Evolutionary conservation across 768 basidiomycete species (phyloP), one percentile per base, ranked within the genome.

Genomic region (Tulasnella calospora): DNA sequence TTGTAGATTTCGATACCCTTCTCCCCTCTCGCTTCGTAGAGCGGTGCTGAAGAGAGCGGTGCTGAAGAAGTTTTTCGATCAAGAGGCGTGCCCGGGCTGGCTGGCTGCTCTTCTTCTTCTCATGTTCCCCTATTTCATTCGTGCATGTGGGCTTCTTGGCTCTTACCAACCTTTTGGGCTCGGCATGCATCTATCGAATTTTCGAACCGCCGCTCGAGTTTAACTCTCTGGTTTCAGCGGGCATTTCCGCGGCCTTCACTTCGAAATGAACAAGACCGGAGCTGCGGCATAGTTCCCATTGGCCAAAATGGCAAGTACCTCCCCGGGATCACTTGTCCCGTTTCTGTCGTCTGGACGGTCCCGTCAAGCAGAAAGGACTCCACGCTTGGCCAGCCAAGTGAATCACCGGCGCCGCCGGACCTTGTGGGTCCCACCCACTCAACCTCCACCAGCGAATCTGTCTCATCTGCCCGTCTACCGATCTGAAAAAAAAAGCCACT

Each of bases 391-490:
- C 13, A 7, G 41, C 4, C 51, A 21, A 51, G n/a, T 51, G 51
- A 51, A 51, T 67, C 61, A 67, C 61, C 61, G 61, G 61, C 27
- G 61, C 2, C 61, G 61, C 61, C 61, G 61, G 61, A 23, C 51
- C 51, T 51, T 51, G 51, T 51, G 51, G 51, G 23, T 21, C 51
- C 51, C 51, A n/a, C 61, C 61, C 61, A 35, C 61, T 35, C 61
- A 33, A 33, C 61, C 61, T 27, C 61, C 61, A 67, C 61, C 61
- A 67, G 61, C 61, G 61, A 67, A 67, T 67, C 23, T 67, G 61
- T 67, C 61, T 61, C 57, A 61, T 67, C 15, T 55, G 41, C 41
- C 41, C 41, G 17, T 30, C 27, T 57, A 30, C 61, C 61, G 61
- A 67, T 67, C 61, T 30, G 3, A 67, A 35, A 67, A 35, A 8